Percentiles rank a stretch among this genome's conserved stretches.
phyloP scores from a whole-genome alignment of 148 eudicot genomes.

The Nepenthes mirabilis region DNA sequence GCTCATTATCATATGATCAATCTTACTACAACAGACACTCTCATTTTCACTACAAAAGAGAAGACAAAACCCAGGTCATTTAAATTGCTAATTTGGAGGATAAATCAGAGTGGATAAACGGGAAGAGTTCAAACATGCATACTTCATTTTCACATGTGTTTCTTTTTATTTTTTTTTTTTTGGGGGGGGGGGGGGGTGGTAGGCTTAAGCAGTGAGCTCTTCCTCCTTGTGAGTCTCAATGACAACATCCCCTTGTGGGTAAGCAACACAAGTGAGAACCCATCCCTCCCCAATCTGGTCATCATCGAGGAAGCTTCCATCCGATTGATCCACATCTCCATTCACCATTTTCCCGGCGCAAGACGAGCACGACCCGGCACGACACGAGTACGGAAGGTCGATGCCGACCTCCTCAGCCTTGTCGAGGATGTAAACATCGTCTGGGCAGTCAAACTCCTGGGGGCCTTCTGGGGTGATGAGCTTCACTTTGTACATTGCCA shows the following conservation, averaged over 20 bases:
- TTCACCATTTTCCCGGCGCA: conserved; percentile 52
- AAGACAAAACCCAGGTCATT: too few relatives aligned
- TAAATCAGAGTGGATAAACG: not conserved
- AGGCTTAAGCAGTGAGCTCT: conserved; percentile 27
- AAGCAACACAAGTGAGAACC: conserved; percentile 80
- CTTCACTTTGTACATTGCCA: conserved; percentile 54
- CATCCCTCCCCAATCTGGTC: conserved; percentile 42
- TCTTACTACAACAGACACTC: too few relatives aligned
- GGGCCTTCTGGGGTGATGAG: conserved; percentile 41
- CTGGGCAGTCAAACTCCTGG: conserved; percentile 31
- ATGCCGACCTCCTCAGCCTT: conserved; percentile 49
- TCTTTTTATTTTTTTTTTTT: not conserved
- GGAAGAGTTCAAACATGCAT: not conserved
- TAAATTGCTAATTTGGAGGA: too few relatives aligned
- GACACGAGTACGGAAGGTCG: conserved; percentile 79
- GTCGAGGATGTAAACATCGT: conserved; percentile 53
- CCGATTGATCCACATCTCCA: conserved; percentile 60
- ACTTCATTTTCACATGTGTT: not conserved
- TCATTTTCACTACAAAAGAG: too few relatives aligned
- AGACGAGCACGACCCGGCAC: conserved; percentile 78
- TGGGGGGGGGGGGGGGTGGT: too few relatives aligned
- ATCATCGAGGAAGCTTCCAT: conserved; percentile 67
- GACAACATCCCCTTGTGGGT: conserved; percentile 35
- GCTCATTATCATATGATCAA: too few relatives aligned
- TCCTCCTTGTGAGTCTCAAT: conserved; percentile 87